Evolutionary conservation across 768 basidiomycete genomes (phyloP).

Genomic region (Candolleomyces aberdarensis): DNA sequence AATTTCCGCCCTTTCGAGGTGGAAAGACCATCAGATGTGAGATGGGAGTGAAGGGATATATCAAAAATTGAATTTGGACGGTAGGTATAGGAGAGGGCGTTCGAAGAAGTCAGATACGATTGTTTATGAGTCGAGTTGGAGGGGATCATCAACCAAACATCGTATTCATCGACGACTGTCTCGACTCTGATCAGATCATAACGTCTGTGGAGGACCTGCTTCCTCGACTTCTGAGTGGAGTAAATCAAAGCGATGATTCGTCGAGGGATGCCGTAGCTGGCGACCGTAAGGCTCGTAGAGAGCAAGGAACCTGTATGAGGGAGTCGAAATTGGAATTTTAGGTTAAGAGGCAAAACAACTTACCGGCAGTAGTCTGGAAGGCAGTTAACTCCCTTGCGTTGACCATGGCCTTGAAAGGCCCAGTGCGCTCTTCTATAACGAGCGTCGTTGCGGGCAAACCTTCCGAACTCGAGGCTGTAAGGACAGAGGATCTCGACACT

Average conservation of each 20-base stretch:
- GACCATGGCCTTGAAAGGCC: conserved; percentile 68
- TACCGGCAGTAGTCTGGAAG: conserved; percentile 78
- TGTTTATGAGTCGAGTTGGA: too few species aligned
- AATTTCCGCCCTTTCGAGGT: too few species aligned
- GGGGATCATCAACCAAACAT: not conserved
- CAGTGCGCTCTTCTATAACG: conserved; percentile 68
- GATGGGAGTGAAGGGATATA: too few species aligned
- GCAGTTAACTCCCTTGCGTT: conserved; percentile 80
- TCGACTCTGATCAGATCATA: conserved; percentile 48
- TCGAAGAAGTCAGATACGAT: too few species aligned
- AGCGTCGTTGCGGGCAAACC: conserved; percentile 79
- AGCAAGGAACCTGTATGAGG: conserved; percentile 57
- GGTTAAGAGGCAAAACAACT: conserved; percentile 6
- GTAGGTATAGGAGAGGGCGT: too few species aligned
- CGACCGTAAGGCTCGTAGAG: conserved; percentile 51
- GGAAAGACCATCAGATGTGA: too few species aligned
- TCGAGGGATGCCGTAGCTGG: conserved; percentile 31
- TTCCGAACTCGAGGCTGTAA: conserved; percentile 38
- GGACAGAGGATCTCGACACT: conserved; percentile 75
- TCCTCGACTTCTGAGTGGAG: conserved; percentile 17
- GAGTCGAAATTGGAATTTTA: not conserved
- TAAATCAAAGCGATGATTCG: conserved; percentile 52
- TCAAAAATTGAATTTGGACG: too few species aligned
- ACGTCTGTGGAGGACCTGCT: conserved; percentile 39
- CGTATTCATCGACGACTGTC: not conserved